Conservation (phyloP, 495 filamentous ascomycete genomes). For the Trichoderma reesei region DNA sequence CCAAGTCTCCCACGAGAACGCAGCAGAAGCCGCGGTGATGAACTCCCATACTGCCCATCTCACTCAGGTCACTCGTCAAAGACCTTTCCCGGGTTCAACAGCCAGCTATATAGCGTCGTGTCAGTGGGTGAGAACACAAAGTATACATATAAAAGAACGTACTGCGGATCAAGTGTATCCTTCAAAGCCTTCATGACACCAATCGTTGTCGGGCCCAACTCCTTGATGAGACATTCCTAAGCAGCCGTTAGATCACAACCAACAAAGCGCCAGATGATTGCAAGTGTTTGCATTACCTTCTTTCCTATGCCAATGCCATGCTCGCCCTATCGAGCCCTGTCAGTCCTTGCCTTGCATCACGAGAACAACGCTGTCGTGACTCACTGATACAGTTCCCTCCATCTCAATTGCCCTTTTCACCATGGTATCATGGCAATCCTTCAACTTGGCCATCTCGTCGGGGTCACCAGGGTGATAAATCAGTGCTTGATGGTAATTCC, state of each 20-base stretch:
- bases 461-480: conserved; percentile 21
- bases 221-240: conserved; percentile 18
- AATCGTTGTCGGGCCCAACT: conserved; percentile 24
- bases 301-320: conserved; percentile 30
- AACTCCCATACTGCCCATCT: neutral
- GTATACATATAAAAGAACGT: neutral
- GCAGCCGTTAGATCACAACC: too few relatives aligned
- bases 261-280: neutral
- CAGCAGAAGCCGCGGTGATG: neutral
- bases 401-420: conserved; percentile 26
- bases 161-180: conserved; percentile 22
- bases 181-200: conserved; percentile 25
- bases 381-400: conserved; percentile 26
- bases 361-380: neutral
- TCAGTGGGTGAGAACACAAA: neutral
- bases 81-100: conserved; percentile 31
- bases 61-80: conserved; percentile 14
- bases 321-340: conserved; percentile 16
- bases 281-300: conserved; percentile 14
- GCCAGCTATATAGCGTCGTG: conserved; percentile 9
- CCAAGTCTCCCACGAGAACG: neutral
- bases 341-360: neutral
- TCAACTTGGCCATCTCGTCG: conserved; percentile 18
- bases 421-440: conserved; percentile 20
- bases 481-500: conserved; percentile 29